phyloP scores from a whole-genome alignment of 2,329 filamentous ascomycete species.

The Aspergillus quadricinctus region DNA sequence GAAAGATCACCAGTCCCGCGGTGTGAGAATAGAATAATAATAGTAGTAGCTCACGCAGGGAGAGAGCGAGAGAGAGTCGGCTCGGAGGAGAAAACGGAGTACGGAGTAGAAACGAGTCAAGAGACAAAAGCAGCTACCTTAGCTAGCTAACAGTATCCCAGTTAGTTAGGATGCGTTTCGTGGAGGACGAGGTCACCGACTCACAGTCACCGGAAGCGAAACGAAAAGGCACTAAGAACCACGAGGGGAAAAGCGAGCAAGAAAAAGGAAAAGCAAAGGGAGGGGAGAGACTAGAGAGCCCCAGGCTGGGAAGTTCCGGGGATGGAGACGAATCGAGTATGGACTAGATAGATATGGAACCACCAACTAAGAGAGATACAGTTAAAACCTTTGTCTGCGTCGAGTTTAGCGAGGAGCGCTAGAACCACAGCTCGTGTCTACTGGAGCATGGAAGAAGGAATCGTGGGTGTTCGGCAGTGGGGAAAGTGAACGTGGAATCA shows the following conservation, averaged over 20 bases:
- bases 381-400: background rate
- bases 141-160: background rate
- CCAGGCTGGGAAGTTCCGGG: background rate
- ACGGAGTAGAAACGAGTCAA: background rate
- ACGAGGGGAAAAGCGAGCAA: constrained; percentile 3
- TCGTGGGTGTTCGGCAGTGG: background rate
- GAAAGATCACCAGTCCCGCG: background rate
- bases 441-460: too few species aligned
- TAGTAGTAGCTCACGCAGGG: background rate
- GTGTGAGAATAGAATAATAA: background rate
- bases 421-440: background rate
- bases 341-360: too few species aligned
- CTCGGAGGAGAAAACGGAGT: background rate
- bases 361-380: background rate
- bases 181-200: background rate
- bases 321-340: constrained; percentile 7
- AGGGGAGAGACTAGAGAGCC: background rate
- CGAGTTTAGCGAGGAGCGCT: background rate
- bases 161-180: background rate
- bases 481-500: background rate
- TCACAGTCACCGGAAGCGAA: background rate
- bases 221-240: background rate
- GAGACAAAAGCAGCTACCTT: background rate
- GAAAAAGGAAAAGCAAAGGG: background rate
- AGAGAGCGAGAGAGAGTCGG: background rate